These are phyloP conservation scores for Bryum argenteum DNA, from an alignment of 225 moss, liverwort and hornwort species.

Conservation along the genomic window DNA sequence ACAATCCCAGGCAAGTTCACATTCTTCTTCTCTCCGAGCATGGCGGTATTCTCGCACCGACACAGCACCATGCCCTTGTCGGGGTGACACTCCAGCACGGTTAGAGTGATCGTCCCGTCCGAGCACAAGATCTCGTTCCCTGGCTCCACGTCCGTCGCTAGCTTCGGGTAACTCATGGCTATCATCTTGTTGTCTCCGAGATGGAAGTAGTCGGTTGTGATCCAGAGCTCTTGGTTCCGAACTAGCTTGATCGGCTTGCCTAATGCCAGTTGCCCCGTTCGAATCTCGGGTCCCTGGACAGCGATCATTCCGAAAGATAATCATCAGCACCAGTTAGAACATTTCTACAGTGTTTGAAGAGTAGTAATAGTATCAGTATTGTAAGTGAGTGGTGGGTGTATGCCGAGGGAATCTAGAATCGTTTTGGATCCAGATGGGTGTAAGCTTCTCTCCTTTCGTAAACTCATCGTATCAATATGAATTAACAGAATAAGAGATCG, in stretches of 20 bases:
- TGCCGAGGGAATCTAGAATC: no score
- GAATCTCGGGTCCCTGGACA: slow-evolving; percentile 77
- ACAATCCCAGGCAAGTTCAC: slow-evolving; percentile 85
- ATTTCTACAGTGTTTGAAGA: neutral
- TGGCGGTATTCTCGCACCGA: slow-evolving; percentile 75
- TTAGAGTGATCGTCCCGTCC: slow-evolving; percentile 74
- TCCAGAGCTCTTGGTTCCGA: slow-evolving; percentile 63
- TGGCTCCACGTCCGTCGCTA: slow-evolving; percentile 68
- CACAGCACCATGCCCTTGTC: slow-evolving; percentile 63
- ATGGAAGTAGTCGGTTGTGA: slow-evolving; percentile 67
- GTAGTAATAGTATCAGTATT: no score
- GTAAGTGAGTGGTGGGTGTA: no score
- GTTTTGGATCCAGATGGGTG: no score
- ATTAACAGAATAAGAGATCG: no score
- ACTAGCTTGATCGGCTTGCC: slow-evolving; percentile 66
- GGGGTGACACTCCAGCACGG: slow-evolving; percentile 64
- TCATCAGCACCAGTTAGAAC: neutral
- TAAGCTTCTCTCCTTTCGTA: no score
- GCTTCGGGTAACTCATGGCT: slow-evolving; percentile 69
- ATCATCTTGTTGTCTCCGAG: slow-evolving; percentile 78
- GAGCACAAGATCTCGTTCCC: slow-evolving; percentile 74
- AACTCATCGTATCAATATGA: no score
- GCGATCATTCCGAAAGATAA: neutral
- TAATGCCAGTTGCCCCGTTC: slow-evolving; percentile 65
- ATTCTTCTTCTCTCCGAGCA: slow-evolving; percentile 91